Evolutionary conservation across 192 early-diverging fungal species (phyloP), one percentile per base, ranked within the genome.

Genomic region (Entomortierella parvispora): DNA sequence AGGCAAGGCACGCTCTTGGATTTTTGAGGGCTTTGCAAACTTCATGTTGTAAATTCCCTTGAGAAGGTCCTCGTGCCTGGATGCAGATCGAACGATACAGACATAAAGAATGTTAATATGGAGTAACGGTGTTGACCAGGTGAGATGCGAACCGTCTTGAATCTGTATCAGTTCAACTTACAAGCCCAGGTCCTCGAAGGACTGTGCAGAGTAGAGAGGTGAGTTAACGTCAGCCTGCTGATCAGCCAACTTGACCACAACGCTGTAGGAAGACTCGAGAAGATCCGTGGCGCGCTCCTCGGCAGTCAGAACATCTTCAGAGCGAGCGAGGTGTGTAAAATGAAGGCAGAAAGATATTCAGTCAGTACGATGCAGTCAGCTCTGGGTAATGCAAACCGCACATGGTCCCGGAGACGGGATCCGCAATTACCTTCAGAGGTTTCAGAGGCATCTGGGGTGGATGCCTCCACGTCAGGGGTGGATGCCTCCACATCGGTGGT

Each of bases 11-110:
- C 89, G 87, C 76, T 95, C 96, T 83, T 99, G 97, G 77, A 99
- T 97, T 72, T 96, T 97, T 18, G 95, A 96, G 2, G 97, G 97
- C 68, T 90, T 89, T 51, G 92, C 87, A 72, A 95, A 99, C 50
- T 92, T 92, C 95, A 96, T 96, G 62, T 84, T 90, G 86, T 97
- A 99, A 28, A 99, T 53, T 49, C 96, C 96, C 79, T 97, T 95
- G 54, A 97, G 85, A 44, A 99, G 78, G 31, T 97, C 89, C 37
- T 82, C 85, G 61, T 86, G 68, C 82, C 86, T 95, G 23, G 47
- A 32, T n/a, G 28, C 23, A n/a, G 4, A 8, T 15, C n/a, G 26
- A 17, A 17, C 44, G 3, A 34, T 20, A 6, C 26, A 58, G 20
- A 1, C 18, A 4, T 7, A 42, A 1, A 2, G 1, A 40, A 63